Base-by-base conservation (phyloP, 2,329 filamentous ascomycete genomes). In the Tolypocladium sp. region DNA sequence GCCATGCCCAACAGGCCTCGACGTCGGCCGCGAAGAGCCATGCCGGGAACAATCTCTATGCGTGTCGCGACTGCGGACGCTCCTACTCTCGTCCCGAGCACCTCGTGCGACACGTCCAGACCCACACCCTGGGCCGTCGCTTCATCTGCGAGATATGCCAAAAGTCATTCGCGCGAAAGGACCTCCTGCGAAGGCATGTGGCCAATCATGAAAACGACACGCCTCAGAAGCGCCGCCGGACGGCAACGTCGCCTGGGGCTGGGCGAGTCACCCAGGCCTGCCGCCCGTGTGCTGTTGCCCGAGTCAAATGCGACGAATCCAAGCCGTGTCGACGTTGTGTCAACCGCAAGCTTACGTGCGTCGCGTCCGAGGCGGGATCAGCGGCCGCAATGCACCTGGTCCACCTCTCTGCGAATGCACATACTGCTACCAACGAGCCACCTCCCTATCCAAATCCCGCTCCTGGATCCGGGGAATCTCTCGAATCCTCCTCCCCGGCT, bases 41-140 rank as follows among this genome's bases (percentile, higher is more conserved):
- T 60, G 62, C 62, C 13, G 65, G 65, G 17, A 68, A 64, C 57
- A 76, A 74, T 42, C 62, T 77, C 25, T 79, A 82, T 63, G 79
- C 80, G 57, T 82, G 80, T 60, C 77, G 77, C 56, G 77, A 82
- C 62, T 82, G 80, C 63, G 74, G 78, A 56, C 73, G 75, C 61
- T 73, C 79, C 22, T 82, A 82, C 63, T 80, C 79, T 42, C 76
- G 80, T 15, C 79, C 80, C 3, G 80, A 82, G 65, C 80, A 82
- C 64, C 76, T 82, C 13, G 79, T 81, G 58, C 71, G 79, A 33
- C 79, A 81, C 64, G 78, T 80, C 42, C 77, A 79, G 63, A 78
- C 77, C 3, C 79, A 81, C 63, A 80, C 78, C 3, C 71, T 80
- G 8, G 79, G 79, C 6, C 78, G 79, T 56, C 75, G 79, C 37